Conservation (phyloP, 345 rosid genomes). For the Draba incana region DNA sequence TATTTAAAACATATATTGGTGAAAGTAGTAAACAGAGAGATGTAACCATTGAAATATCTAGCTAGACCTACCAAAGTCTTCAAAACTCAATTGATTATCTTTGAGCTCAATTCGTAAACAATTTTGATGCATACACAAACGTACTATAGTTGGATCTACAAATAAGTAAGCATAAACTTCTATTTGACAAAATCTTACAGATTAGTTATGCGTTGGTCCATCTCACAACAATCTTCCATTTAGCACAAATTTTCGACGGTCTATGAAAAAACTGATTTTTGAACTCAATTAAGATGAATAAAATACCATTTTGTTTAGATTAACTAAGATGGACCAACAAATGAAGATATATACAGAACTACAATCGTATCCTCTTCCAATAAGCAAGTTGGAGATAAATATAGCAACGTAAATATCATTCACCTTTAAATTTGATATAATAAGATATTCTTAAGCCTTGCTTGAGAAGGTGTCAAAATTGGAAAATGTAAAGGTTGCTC, state of each 20-base stretch:
- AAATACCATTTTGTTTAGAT: background rate
- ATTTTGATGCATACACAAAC: background rate
- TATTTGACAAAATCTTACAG: too few species aligned
- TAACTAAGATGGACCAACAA: background rate
- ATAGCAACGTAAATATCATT: constrained; percentile 18
- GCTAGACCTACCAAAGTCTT: constrained; percentile 1
- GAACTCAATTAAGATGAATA: background rate
- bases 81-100: constrained; percentile 4
- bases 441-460: constrained; percentile 15
- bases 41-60: constrained; percentile 18
- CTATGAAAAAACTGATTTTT: background rate
- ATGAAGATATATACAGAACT: background rate
- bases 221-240: background rate
- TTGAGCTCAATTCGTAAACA: constrained; percentile 7
- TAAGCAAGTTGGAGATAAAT: constrained; percentile 4
- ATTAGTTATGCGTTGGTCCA: too few species aligned
- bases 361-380: constrained; percentile 8
- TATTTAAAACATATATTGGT: constrained; percentile 2
- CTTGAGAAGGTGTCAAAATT: constrained; percentile 33
- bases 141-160: too few species aligned
- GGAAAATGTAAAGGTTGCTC: constrained; percentile 24
- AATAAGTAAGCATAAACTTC: too few species aligned
- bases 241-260: background rate
- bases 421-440: background rate
- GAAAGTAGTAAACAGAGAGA: background rate